Conservation (phyloP, 1,284 basidiomycete genomes). For the Cryptococcus jaspeensis region DNA sequence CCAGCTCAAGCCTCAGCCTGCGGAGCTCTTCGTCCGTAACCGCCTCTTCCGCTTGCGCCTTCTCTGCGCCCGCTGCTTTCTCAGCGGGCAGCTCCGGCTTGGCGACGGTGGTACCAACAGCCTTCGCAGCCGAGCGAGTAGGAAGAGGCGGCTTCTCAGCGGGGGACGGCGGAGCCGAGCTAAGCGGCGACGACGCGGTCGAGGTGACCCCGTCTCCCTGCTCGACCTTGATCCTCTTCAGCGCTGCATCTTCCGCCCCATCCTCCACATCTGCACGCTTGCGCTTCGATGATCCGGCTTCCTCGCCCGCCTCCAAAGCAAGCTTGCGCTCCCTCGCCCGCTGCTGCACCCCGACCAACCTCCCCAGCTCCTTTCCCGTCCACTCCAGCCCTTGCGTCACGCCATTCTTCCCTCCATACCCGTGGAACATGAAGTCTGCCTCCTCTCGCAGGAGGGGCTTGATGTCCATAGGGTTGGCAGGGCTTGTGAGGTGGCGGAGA, state of each 20-base stretch:
- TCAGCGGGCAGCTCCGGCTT: neutral
- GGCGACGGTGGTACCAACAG: neutral
- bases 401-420: constrained; percentile 34
- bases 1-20: constrained; percentile 41
- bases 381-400: constrained; percentile 31
- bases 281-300: neutral
- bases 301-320: neutral
- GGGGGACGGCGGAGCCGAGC: too few species aligned
- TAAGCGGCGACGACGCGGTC: neutral
- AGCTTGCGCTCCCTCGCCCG: neutral
- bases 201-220: neutral
- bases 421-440: constrained; percentile 36
- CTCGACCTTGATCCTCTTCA: constrained; percentile 11
- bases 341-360: constrained; percentile 5
- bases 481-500: constrained; percentile 26
- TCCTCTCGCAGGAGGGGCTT: constrained; percentile 33
- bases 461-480: constrained; percentile 38
- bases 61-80: neutral
- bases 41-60: neutral
- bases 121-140: neutral
- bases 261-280: neutral
- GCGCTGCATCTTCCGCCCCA: neutral
- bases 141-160: too few species aligned
- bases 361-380: constrained; percentile 30
- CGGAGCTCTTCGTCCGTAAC: constrained; percentile 19